These are phyloP conservation scores for Cylindrodendrum hubeiense DNA, from an alignment of 2,329 filamentous ascomycete species.

Conservation along the genomic window DNA sequence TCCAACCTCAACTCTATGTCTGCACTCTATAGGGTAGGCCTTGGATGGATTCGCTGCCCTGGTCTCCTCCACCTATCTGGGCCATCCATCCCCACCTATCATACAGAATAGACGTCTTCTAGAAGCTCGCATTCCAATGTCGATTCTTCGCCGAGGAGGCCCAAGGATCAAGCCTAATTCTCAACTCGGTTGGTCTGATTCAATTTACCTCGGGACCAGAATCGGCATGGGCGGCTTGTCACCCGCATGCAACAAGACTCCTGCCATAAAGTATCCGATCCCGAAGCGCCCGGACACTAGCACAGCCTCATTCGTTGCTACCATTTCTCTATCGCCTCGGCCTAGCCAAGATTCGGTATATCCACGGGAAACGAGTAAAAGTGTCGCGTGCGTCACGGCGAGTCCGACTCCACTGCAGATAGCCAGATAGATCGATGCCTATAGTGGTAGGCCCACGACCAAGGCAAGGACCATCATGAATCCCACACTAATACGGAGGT, in stretches of 20 bases:
- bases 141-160: not conserved
- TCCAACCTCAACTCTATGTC: too few relatives aligned
- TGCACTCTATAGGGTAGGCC: not conserved
- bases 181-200: not conserved
- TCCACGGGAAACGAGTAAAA: not conserved
- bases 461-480: not conserved
- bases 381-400: not conserved
- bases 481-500: not conserved
- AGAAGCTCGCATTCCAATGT: too few relatives aligned
- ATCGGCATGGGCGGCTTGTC: not conserved
- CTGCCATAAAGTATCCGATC: not conserved
- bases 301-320: not conserved
- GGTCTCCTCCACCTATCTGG: not conserved
- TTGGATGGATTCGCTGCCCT: not conserved
- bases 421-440: not conserved
- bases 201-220: not conserved
- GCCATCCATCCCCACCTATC: too few relatives aligned
- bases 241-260: not conserved
- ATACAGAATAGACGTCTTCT: not conserved
- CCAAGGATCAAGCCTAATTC: not conserved
- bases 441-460: not conserved
- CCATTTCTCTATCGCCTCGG: not conserved
- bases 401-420: slow-evolving; percentile 2
- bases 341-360: not conserved
- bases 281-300: not conserved